Percentiles rank a stretch among this genome's conserved stretches.
phyloP scores from a whole-genome alignment of 768 basidiomycete species.

The Boletus tomentosulus region DNA sequence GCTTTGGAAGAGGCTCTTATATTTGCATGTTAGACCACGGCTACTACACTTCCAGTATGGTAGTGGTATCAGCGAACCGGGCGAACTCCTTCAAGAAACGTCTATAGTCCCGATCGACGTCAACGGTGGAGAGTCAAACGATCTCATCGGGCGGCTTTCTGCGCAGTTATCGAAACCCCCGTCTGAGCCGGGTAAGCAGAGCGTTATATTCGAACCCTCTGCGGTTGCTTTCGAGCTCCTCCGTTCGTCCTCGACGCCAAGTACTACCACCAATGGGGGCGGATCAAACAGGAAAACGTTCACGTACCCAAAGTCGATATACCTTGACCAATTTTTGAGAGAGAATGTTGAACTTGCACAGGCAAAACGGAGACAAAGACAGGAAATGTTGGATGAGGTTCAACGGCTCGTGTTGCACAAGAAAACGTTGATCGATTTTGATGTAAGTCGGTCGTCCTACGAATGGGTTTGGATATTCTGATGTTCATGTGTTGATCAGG shows the following conservation, averaged over 20 bases:
- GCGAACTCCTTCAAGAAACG: constrained; percentile 33
- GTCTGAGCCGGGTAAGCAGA: constrained; percentile 36
- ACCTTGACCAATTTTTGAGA: constrained; percentile 67
- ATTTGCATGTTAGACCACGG: constrained; percentile 23
- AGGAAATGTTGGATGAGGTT: constrained; percentile 45
- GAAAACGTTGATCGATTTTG: constrained; percentile 45
- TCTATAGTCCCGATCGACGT: constrained; percentile 52
- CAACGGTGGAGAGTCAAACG: constrained; percentile 42
- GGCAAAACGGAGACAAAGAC: constrained; percentile 32
- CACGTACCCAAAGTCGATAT: constrained; percentile 60
- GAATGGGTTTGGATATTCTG: not conserved
- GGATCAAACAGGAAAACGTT: constrained; percentile 37
- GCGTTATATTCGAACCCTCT: constrained; percentile 60
- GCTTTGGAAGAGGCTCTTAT: constrained; percentile 2
- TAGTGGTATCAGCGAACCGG: constrained; percentile 34
- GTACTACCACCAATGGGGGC: constrained; percentile 9
- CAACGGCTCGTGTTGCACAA: constrained; percentile 43
- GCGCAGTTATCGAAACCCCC: constrained; percentile 31
- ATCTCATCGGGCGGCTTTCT: constrained; percentile 51
- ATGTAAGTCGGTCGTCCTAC: constrained; percentile 41
- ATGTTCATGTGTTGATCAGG: constrained; percentile 34
- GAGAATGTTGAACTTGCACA: constrained; percentile 47
- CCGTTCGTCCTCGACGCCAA: constrained; percentile 23
- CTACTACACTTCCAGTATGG: constrained; percentile 59
- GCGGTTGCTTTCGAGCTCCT: constrained; percentile 56